Base-by-base conservation (phyloP, 495 filamentous ascomycete genomes). In the Aspergillus cavernicola region DNA sequence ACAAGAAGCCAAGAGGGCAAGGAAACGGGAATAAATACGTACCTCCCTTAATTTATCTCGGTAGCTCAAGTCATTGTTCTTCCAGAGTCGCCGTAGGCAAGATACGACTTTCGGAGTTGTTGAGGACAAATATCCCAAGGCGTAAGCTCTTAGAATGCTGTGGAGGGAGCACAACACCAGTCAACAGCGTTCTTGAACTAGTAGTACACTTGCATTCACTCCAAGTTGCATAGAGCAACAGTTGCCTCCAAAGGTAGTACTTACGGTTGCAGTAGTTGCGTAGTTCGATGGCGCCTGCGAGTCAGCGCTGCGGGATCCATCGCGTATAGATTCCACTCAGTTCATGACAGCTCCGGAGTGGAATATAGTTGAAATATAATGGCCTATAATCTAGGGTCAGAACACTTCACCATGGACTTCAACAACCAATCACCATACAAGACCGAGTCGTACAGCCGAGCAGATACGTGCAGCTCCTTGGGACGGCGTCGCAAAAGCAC, bases 91-190 rank as follows among this genome's bases (percentile, higher is more conserved):
- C 36, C 76, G 71, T 35, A 83, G 60, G 57, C 83, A 77, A 28
- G 78, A 77, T 52, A 88, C 64, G 15, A 89, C 58, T 59, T 83
- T 80, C 9, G 89, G 88, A 26, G 79, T 79, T 26, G 89, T 79
- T 43, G 80, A 80, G 31, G 85, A 89, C 23, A 85, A 72, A 73
- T 90, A 90, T 26, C 86, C 89, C 51, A 95, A 66, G 8, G 81
- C 69, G 66, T 90, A 95, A 42, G 89, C 89, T 47, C 83, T 83
- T 41, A 89, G 64, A 50, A 89, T 74, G 16, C 89, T 90, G 57
- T 15, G 55, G 50, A 44, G 39, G 53, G 39, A 23, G 37, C 53
- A 31, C 52, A 53, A 33, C 40, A 63, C 43, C 13, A 32, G 33
- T 45, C 31, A 45, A 55, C 35, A 41, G 53, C 40, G 22, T 39